Percentiles rank a stretch among this genome's conserved stretches.
Evolutionary conservation across 352 stramenopile species (phyloP).

Genomic region (Aphanomyces euteiches): DNA sequence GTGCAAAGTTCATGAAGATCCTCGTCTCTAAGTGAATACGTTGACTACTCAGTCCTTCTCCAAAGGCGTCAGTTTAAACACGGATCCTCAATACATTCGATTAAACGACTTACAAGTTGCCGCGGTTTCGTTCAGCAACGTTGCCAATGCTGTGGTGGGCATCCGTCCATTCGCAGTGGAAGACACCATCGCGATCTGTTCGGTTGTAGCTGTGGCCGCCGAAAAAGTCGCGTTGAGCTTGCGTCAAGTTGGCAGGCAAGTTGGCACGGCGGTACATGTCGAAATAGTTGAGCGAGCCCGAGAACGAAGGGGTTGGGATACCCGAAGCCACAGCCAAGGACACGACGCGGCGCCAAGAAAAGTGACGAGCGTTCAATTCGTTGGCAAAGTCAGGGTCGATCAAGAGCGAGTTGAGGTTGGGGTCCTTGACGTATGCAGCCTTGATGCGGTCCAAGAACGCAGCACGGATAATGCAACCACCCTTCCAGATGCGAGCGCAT

Average conservation of each 20-base stretch:
- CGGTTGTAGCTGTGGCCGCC: constrained; percentile 98
- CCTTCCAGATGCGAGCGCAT: constrained; percentile 98
- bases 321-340: constrained; percentile 93
- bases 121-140: constrained; percentile 88
- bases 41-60: too few relatives aligned
- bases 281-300: constrained; percentile 96
- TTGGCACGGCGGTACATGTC: constrained; percentile 95
- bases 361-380: constrained; percentile 93
- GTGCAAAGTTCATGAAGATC: too few relatives aligned
- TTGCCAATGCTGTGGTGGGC: constrained; percentile 96
- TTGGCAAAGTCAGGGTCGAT: constrained; percentile 95
- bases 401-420: constrained; percentile 94
- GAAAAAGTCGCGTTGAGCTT: constrained; percentile 99
- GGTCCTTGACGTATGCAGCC: constrained; percentile 88
- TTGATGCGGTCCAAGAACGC: constrained; percentile 97
- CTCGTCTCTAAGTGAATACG: too few relatives aligned
- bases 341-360: constrained; percentile 95
- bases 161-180: constrained; percentile 97
- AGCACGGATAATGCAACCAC: constrained; percentile 99
- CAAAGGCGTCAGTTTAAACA: too few relatives aligned
- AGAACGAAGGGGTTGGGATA: constrained; percentile 89
- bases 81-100: background rate
- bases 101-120: constrained; percentile 78
- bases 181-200: constrained; percentile 91
- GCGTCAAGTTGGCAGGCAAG: constrained; percentile 95